phyloP scores from a whole-genome alignment of 345 rosid species.

The Odontarrhena argentea region DNA sequence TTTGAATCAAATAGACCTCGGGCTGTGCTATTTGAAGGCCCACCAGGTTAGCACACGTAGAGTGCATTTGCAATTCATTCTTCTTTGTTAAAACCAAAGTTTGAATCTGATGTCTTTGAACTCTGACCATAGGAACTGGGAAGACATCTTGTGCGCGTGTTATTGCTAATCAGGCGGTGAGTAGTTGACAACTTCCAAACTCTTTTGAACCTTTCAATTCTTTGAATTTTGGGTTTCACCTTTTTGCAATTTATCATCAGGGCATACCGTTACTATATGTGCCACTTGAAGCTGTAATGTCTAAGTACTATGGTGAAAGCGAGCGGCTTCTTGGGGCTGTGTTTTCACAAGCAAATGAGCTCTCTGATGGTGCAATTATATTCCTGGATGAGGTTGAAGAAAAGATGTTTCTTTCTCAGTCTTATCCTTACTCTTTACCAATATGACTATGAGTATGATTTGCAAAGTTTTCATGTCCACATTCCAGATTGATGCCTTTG shows the following conservation, averaged over 20 bases:
- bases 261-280: slow-evolving; percentile 87
- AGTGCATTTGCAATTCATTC: background rate
- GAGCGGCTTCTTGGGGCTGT: slow-evolving; percentile 83
- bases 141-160: slow-evolving; percentile 96
- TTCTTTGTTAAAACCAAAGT: slow-evolving; percentile 3
- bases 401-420: background rate
- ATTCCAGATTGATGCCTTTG: slow-evolving; percentile 92
- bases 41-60: slow-evolving; percentile 63
- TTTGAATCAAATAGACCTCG: slow-evolving; percentile 94
- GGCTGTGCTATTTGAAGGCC: slow-evolving; percentile 96
- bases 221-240: slow-evolving; percentile 2
- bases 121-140: slow-evolving; percentile 73
- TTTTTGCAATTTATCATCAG: slow-evolving; percentile 44
- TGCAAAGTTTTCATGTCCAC: background rate
- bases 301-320: slow-evolving; percentile 94
- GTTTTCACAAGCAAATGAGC: slow-evolving; percentile 83
- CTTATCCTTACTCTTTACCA: background rate
- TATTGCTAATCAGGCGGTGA: slow-evolving; percentile 87
- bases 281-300: slow-evolving; percentile 85
- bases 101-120: slow-evolving; percentile 22
- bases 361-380: slow-evolving; percentile 77
- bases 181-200: slow-evolving; percentile 28
- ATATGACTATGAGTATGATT: background rate
- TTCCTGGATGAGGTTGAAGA: slow-evolving; percentile 92
- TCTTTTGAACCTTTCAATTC: background rate